Percentiles rank a stretch among this genome's conserved stretches.
These are phyloP conservation scores for Ceriops zippeliana DNA, from an alignment of 345 rosid species.

Conservation along the genomic window DNA sequence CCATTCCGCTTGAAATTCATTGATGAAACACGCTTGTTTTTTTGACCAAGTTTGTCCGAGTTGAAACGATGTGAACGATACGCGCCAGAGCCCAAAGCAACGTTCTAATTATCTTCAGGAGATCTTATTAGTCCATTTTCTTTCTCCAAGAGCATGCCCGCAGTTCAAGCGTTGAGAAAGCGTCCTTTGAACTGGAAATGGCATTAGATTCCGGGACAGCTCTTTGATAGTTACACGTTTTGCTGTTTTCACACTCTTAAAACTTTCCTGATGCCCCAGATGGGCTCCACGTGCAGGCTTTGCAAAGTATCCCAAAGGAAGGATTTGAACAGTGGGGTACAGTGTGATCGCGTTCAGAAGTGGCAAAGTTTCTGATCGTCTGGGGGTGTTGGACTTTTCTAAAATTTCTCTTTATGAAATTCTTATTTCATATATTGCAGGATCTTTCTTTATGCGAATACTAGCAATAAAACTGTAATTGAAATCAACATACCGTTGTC, in stretches of 20 bases:
- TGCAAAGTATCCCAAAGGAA: conserved; percentile 14
- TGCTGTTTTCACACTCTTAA: conserved; percentile 1
- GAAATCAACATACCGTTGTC: too few relatives aligned
- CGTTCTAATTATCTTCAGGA: too few relatives aligned
- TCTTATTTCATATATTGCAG: too few relatives aligned
- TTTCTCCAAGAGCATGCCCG: conserved; percentile 1
- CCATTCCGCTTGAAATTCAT: too few relatives aligned
- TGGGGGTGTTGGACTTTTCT: too few relatives aligned
- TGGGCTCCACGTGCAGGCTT: conserved; percentile 15
- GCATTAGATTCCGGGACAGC: not conserved
- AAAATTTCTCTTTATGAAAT: too few relatives aligned
- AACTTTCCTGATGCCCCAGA: not conserved
- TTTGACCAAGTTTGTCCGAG: too few relatives aligned
- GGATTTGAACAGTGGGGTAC: not conserved
- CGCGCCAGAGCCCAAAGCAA: too few relatives aligned
- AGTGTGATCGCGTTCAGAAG: conserved; percentile 21
- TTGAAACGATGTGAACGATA: too few relatives aligned
- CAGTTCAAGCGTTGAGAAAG: not conserved
- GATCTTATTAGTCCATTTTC: not conserved
- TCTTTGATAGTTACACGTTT: not conserved
- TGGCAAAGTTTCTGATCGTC: not conserved
- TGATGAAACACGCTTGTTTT: too few relatives aligned
- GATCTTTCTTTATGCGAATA: too few relatives aligned
- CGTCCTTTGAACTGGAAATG: not conserved
- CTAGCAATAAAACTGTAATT: too few relatives aligned